Base-by-base conservation (phyloP, 768 basidiomycete species). In the Plicaturopsis crispa region DNA sequence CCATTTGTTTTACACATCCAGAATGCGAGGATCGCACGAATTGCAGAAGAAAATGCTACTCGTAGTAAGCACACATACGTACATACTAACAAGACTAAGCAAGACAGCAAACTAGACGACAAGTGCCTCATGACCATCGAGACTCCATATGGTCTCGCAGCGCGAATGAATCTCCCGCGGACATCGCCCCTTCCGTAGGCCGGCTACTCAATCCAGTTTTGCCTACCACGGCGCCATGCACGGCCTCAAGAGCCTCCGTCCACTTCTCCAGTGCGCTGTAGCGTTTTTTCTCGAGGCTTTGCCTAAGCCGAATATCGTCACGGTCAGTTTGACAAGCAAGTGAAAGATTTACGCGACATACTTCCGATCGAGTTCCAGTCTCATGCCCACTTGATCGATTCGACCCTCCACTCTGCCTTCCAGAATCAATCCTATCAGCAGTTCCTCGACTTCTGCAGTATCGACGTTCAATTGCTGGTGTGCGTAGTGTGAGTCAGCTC, bases 321-420 rank as follows among this genome's bases (percentile, higher is more conserved):
- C 30, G 19, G 33, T 41, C 24, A 40, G 38, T 19, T 37, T 24
- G 17, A 19, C 22, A 2, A 36, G 21, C 4, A 13, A 35, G 7
- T 16, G 6, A 31, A 41, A 28, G 14, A 8, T 13, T 19, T 23
- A 35, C 14, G 36, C 30, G 33, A 69, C 80, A 43, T 40, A 89
- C 87, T 90, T 81, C 55, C 80, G 69, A 49, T 94, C 92, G 26
- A 99, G 69, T 52, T 98, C 90, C 12, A 99, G 69, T 38, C 89
- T 70, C 73, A 92, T 92, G 24, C 86, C 79, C 26, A 96, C 91
- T 63, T 99, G 96, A 61, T 99, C 94, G 53, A 99, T 97, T 47
- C 82, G 75, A 8, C 96, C 96, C 48, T 94, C 88, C 8, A 99
- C 89, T 56, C 89, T 94, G n/a, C 89, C 90, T 57, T 99, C 96